phyloP scores from a whole-genome alignment of 371 early-diverging fungal genomes.

The Parasitella parasitica region DNA sequence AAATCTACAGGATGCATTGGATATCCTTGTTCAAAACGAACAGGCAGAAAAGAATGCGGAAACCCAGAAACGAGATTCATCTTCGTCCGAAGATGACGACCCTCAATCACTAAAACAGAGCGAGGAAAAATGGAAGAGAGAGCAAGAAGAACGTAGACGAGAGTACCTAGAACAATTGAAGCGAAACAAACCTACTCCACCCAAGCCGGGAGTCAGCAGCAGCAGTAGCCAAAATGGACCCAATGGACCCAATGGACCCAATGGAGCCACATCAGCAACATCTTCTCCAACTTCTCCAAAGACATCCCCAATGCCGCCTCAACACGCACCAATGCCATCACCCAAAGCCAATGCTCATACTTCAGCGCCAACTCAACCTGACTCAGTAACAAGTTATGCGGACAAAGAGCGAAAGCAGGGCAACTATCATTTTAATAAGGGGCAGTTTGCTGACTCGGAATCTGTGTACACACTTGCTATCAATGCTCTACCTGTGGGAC shows the following conservation, averaged over 20 bases:
- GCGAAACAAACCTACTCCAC: conserved; percentile 14
- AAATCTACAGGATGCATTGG: conserved; percentile 64
- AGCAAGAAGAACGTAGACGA: conserved; percentile 17
- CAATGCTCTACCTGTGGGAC: conserved; percentile 53
- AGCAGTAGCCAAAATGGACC: neutral
- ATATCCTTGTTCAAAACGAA: conserved; percentile 63
- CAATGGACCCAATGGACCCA: neutral
- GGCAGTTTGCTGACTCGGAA: conserved; percentile 86
- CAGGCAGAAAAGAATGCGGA: conserved; percentile 11
- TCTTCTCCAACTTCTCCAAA: neutral
- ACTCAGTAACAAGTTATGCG: conserved; percentile 6
- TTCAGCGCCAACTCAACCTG: conserved; percentile 13
- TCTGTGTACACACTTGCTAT: conserved; percentile 74
- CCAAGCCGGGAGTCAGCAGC: neutral
- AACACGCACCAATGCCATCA: neutral
- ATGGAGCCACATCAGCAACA: neutral
- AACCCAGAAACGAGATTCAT: neutral
- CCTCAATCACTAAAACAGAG: conserved; percentile 60
- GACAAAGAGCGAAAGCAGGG: conserved; percentile 64
- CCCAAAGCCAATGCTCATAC: neutral
- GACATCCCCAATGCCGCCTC: neutral
- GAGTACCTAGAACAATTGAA: conserved; percentile 17
- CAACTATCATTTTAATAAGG: conserved; percentile 83
- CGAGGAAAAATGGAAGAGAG: conserved; percentile 55
- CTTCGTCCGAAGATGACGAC: conserved; percentile 9